phyloP scores from a whole-genome alignment of 176 grass and related monocot species.

The Juncus inflexus region DNA sequence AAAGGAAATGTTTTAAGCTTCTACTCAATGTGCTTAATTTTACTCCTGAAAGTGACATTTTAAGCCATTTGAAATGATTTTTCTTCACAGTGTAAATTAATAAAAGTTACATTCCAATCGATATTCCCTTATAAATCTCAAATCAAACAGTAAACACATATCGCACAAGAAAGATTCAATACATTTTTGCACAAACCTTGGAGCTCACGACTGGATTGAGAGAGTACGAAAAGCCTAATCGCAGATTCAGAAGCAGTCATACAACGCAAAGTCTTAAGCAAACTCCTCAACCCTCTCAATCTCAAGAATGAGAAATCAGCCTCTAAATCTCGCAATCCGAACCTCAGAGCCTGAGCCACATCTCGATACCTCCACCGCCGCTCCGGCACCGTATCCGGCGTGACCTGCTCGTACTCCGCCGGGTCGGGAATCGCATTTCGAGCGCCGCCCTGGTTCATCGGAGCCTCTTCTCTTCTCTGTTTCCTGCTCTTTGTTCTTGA shows the following conservation, averaged over 20 bases:
- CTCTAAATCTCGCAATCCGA: slow-evolving; percentile 42
- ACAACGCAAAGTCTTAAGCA: slow-evolving; percentile 42
- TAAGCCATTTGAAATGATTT: no score
- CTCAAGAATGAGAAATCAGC: slow-evolving; percentile 53
- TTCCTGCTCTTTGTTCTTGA: background rate
- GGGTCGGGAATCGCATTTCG: background rate
- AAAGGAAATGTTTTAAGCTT: no score
- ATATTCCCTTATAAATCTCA: no score
- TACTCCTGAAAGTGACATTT: no score
- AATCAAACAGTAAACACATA: no score
- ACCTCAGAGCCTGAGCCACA: slow-evolving; percentile 40
- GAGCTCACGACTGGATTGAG: slow-evolving; percentile 47
- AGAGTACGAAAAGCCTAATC: slow-evolving; percentile 33
- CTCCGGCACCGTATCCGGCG: slow-evolving; percentile 25
- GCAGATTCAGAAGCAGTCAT: slow-evolving; percentile 10
- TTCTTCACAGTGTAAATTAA: no score
- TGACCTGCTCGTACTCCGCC: slow-evolving; percentile 11
- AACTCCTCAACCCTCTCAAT: slow-evolving; percentile 40
- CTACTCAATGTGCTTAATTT: no score
- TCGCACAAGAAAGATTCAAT: no score
- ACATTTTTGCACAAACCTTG: slow-evolving; percentile 21
- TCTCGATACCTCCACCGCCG: slow-evolving; percentile 35
- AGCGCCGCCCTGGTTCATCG: slow-evolving; percentile 4
- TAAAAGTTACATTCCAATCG: no score
- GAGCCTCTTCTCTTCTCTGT: background rate